Base-by-base conservation (phyloP, 176 grass and related monocot genomes). In the Oryza meridionalis region DNA sequence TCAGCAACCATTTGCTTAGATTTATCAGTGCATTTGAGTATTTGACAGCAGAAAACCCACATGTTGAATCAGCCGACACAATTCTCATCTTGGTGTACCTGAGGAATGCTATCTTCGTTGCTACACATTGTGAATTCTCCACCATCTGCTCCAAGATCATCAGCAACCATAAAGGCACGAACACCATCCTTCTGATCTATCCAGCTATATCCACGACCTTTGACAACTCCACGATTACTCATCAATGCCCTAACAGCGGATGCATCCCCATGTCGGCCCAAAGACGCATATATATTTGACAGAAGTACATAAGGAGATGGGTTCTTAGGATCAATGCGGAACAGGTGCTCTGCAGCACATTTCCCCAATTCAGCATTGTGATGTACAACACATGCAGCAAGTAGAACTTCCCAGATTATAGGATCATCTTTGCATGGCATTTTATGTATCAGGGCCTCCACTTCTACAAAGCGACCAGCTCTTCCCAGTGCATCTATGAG, bases 261-360 rank as follows among this genome's bases (percentile, higher is more conserved):
- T 82, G 92, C 92, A 83, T 97, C 94, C 49, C 81, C 58, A 78
- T 91, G 91, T 67, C 77, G 82, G 45, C 92, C 94, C 82, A 92
- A 76, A 45, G 87, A 77, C 37, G 92, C 88, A 88, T 97, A 97
- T 87, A 97, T 97, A 79, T 97, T 97, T 68, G 94, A 92, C 85
- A 97, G 86, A 85, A 97, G 92, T 27, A 94, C 88, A 79, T 94
- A 97, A 1, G 94, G 86, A 75, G 90, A 92, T 66, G 94, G 86
- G 37, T 94, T 97, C 49, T 83, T 85, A 14, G 92, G 92, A 38
- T 94, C 94, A 81, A 94, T 83, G 65, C 63, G 73, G 65, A 97
- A 89, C 22, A 92, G 85, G 51, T 94, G 88, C 37, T 92, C 87
- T 2, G 92, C 92, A 0, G 88, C 90, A 73, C 44, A 86, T 84